Base-by-base conservation (phyloP, 2,329 filamentous ascomycete species). In the Fusarium begoniae region DNA sequence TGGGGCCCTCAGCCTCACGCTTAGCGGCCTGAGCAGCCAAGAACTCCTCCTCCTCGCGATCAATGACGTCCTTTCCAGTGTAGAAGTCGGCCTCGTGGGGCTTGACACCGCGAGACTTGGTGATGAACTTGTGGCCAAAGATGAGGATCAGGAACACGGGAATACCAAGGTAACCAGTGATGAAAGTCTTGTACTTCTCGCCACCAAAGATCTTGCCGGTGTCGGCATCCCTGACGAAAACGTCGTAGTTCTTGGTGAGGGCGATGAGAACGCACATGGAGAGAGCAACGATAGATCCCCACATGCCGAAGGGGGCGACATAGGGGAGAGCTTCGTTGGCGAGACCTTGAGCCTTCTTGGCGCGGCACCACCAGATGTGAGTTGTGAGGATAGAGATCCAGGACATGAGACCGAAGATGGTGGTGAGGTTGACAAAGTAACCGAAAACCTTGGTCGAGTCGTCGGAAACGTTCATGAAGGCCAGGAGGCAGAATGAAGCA, bases 231-330 rank as follows among this genome's bases (percentile, higher is more conserved):
- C 75, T 80, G 70, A 90, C 85, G 82, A 96, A 96, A 67, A 92
- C 91, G 63, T 89, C 87, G 82, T 90, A 96, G 86, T 94, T 95
- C 88, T 96, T 97, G 79, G 94, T 96, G 58, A 97, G 80, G 4
- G 92, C 89, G 70, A 96, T 93, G 40, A 96, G 80, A 78, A 88
- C 86, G 83, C 92, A 94, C 83, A 94, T 91, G 78, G 86, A 84
- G 5, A 96, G 86, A 1, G 92, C 92, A 67, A 85, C 84, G 79
- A 90, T 90, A 1, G 91, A 94, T 17, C 94, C 94, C 70, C 81
- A 88, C 43, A 90, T 83, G n/a, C 94, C 93, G 22, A 95, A 87
- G 0, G 94, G 94, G 0, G 93, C 92, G 22, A 86, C 86, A 80
- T 92, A 95, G 2, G 90, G 88, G 69, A 93, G 83, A 48, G 84